Conservation (phyloP, 2,329 filamentous ascomycete species). For the Sarocladium kiliense region DNA sequence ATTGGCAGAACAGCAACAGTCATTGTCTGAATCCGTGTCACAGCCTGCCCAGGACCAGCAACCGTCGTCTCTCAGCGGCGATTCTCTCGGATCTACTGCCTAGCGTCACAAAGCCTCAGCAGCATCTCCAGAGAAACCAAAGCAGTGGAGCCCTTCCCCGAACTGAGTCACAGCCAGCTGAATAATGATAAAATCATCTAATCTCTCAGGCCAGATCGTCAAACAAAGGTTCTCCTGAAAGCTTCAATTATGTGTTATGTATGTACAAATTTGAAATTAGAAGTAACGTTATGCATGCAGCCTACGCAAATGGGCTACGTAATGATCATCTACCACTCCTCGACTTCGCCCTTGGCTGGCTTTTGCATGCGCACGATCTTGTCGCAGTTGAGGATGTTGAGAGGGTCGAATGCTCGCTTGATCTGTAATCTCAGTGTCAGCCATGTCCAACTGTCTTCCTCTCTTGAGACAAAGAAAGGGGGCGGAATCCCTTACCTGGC, state of each 20-base stretch:
- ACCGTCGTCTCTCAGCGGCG: too few species aligned
- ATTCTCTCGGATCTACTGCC: slow-evolving; percentile 1
- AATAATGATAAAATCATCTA: not conserved
- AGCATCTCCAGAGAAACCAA: not conserved
- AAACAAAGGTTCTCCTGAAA: too few species aligned
- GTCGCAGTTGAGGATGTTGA: slow-evolving; percentile 65
- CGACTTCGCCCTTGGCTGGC: slow-evolving; percentile 36
- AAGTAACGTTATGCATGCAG: not conserved
- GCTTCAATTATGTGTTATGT: not conserved
- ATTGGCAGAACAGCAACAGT: not conserved
- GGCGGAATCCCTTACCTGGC: slow-evolving; percentile 50
- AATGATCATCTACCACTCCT: slow-evolving; percentile 32
- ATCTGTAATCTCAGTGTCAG: slow-evolving; percentile 43
- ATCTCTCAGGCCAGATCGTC: too few species aligned
- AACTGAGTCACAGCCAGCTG: not conserved
- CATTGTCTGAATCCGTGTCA: too few species aligned
- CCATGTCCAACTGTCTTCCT: not conserved
- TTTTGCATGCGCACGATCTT: slow-evolving; percentile 60
- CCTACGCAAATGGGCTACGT: too few species aligned
- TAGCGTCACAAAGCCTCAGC: not conserved
- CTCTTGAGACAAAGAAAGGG: not conserved
- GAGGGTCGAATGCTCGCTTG: slow-evolving; percentile 74
- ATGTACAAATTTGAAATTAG: not conserved
- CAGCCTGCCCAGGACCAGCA: too few species aligned
- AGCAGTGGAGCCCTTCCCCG: not conserved